Percentiles rank a stretch among this genome's conserved stretches.
Evolutionary conservation across 1,284 basidiomycete genomes (phyloP).

Genomic region (Fomitopsis betulina): DNA sequence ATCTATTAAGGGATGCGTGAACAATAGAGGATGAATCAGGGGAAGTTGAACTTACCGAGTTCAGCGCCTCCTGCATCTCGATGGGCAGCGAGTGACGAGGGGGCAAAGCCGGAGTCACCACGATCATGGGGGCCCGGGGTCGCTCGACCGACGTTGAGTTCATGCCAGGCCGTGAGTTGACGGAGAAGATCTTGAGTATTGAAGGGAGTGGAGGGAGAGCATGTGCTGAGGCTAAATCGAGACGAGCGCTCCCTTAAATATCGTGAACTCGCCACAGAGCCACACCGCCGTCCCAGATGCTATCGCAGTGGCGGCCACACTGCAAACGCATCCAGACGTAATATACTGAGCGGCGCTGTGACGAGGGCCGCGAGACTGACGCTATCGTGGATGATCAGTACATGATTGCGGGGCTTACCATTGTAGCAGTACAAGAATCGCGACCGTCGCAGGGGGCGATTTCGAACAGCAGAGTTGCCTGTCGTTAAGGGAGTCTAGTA

Average conservation of each 20-base stretch:
- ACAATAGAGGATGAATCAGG: not conserved
- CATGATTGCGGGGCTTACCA: not conserved
- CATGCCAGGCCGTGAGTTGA: not conserved
- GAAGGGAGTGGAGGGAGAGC: not conserved
- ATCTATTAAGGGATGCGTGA: not conserved
- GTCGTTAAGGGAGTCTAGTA: not conserved
- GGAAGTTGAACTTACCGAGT: not conserved
- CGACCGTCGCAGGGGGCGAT: no score
- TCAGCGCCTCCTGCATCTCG: conserved; percentile 10
- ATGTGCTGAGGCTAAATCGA: not conserved
- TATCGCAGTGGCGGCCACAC: not conserved
- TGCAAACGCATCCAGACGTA: not conserved
- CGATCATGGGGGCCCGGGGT: conserved; percentile 10
- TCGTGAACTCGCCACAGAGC: not conserved
- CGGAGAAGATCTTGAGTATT: not conserved
- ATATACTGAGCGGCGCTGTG: not conserved
- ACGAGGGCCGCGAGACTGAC: not conserved
- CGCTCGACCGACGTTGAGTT: not conserved
- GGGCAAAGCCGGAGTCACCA: conserved; percentile 14
- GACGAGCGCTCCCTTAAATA: not conserved
- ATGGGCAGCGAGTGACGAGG: conserved; percentile 12
- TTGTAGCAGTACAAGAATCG: no score
- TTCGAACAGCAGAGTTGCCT: not conserved
- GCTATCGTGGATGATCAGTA: not conserved
- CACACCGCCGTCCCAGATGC: not conserved